Base-by-base conservation (phyloP, 805 yeast species). In the Metschnikowia similis region DNA sequence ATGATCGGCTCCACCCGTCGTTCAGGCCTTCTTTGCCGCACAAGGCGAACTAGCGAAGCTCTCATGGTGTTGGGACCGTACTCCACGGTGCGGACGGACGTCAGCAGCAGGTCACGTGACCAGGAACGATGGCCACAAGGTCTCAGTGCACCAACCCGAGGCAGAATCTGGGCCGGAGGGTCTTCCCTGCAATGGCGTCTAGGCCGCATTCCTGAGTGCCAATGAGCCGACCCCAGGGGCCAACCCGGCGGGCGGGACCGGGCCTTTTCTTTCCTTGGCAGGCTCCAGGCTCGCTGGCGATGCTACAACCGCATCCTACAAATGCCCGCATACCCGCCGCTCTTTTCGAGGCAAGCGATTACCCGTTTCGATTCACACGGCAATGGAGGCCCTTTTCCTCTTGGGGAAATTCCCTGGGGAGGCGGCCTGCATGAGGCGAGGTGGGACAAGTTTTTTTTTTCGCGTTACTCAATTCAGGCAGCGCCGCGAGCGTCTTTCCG, bases 1-100 rank as follows among this genome's bases (percentile, higher is more conserved):
- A 90, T 66, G 29, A 94, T 68, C 2, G 89, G 69, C 30, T 66
- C 69, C 1, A 66, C 58, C 27, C 57, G 55, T 36, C 77, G 59
- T 40, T 63, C 75, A 11, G 76, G 75, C 28, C 78, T 69, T 47
- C 78, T 70, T 32, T 69, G 71, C 41, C 73, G 62, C 21, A 73
- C 68, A 8, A 70, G 56, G 40, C 68, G 60, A 2, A 66, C 62
- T 14, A 71, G 45, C 13, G 74, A 58, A 16, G 76, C 70, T 59
- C 70, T 69, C 77, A 74, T 74, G 30, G 21, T 31, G 8, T 14
- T 8, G 10, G 37, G 37, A 11, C 26, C 9, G 21, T 28, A 7
- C 17, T 31, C 29, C n/a, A 29, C 34, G 29, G 45, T 27, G 37
- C 30, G 17, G 36, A 31, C 45, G n/a, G 37, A 41, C 37, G n/a